phyloP scores from a whole-genome alignment of 2,329 filamentous ascomycete species.

The Colletotrichum lupini region DNA sequence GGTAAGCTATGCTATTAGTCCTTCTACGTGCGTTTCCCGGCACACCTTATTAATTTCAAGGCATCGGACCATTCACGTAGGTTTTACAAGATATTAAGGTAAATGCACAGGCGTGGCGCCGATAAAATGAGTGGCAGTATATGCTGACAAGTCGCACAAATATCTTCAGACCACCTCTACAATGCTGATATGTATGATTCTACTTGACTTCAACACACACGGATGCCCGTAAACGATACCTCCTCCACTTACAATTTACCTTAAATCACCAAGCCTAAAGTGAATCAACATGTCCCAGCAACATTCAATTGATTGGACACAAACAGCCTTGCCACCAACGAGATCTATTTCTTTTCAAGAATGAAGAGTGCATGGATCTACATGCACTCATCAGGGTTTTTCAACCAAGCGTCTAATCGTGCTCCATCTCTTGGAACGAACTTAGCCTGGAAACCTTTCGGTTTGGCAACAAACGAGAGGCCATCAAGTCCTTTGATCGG shows the following conservation, averaged over 20 bases:
- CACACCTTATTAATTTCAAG: background rate
- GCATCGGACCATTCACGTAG: background rate
- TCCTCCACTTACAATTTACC: too few species aligned
- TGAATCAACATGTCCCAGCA: background rate
- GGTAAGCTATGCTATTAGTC: background rate
- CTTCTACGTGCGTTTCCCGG: background rate
- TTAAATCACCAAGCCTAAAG: too few species aligned
- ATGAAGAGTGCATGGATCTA: too few species aligned
- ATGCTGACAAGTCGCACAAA: background rate
- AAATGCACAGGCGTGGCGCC: too few species aligned
- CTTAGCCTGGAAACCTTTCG: constrained; percentile 27
- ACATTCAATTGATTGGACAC: background rate
- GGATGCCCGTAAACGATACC: background rate
- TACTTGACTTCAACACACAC: background rate
- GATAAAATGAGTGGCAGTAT: background rate
- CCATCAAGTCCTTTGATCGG: constrained; percentile 46
- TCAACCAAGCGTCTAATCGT: constrained; percentile 3
- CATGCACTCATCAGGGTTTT: background rate
- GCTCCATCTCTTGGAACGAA: constrained; percentile 34
- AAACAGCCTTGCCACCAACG: too few species aligned
- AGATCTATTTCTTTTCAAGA: too few species aligned
- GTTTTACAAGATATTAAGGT: too few species aligned
- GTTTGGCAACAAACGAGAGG: constrained; percentile 29
- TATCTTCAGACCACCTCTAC: background rate
- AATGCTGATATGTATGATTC: background rate